These are phyloP conservation scores for Nicotiana knightiana DNA, from an alignment of 257 asterid species.

Conservation along the genomic window DNA sequence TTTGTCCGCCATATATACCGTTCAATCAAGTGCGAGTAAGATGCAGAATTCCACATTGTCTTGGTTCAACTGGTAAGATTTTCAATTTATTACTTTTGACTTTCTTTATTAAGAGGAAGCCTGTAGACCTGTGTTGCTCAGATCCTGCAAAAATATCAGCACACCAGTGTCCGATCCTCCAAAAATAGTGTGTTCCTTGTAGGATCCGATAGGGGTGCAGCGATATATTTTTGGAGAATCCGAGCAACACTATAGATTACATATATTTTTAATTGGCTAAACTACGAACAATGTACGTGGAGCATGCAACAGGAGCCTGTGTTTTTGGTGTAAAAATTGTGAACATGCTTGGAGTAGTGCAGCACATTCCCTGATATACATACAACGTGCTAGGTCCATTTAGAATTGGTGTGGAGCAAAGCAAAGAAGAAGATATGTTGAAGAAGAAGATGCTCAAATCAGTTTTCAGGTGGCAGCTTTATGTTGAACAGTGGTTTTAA, in stretches of 20 bases:
- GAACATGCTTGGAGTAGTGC: not conserved
- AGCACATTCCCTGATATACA: not conserved
- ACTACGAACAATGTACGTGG: not conserved
- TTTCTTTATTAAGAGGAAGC: not conserved
- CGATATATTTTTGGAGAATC: not conserved
- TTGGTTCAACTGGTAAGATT: not conserved
- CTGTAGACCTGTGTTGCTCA: not conserved
- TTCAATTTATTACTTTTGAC: not conserved
- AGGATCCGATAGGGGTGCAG: not conserved
- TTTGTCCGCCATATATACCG: slow-evolving; percentile 30
- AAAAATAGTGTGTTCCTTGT: not conserved
- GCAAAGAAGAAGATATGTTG: not conserved
- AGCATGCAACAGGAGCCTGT: not conserved
- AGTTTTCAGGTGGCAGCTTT: not conserved
- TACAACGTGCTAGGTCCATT: not conserved
- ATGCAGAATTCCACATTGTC: not conserved
- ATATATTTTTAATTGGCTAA: not conserved
- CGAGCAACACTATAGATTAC: not conserved
- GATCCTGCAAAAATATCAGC: not conserved
- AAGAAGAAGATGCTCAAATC: not conserved
- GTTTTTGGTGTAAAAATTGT: slow-evolving; percentile 4
- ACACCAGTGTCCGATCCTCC: not conserved
- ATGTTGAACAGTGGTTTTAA: not conserved
- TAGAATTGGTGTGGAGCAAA: not conserved
- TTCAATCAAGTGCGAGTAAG: slow-evolving; percentile 29